Percentiles rank a stretch among this genome's conserved stretches.
These are phyloP conservation scores for Stephanodiscus minutulus DNA, from an alignment of 108 stramenopile species.

Conservation along the genomic window DNA sequence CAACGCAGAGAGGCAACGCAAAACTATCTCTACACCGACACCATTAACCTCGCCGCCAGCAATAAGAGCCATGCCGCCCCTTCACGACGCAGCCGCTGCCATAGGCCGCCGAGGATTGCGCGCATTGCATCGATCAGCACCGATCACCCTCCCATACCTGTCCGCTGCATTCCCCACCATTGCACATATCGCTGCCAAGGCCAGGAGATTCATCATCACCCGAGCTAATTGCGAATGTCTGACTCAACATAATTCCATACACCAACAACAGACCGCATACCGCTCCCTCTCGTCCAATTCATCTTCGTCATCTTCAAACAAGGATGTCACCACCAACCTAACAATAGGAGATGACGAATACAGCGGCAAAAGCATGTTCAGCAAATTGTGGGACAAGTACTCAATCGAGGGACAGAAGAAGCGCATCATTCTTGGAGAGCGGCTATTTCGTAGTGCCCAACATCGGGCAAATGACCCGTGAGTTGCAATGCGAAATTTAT, in stretches of 20 bases:
- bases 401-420: slow-evolving; percentile 64
- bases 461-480: slow-evolving; percentile 71
- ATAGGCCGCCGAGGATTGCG: slow-evolving; percentile 11
- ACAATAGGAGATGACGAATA: slow-evolving; percentile 17
- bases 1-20: background rate
- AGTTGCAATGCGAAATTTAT: slow-evolving; percentile 20
- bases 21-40: no score
- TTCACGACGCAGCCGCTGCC: slow-evolving; percentile 15
- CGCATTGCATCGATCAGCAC: background rate
- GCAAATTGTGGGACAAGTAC: slow-evolving; percentile 57
- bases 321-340: slow-evolving; percentile 9
- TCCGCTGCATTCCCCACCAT: background rate
- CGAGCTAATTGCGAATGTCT: background rate
- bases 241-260: slow-evolving; percentile 2
- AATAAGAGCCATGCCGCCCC: slow-evolving; percentile 7
- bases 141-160: background rate
- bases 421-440: slow-evolving; percentile 68
- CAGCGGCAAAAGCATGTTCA: slow-evolving; percentile 37
- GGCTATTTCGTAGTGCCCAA: slow-evolving; percentile 71
- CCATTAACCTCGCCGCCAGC: background rate
- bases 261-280: background rate
- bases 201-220: background rate
- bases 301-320: background rate
- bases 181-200: background rate
- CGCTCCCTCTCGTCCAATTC: background rate